A percentile compares a stretch with the other conserved stretches of the same genome.
phyloP scores from a whole-genome alignment of 2,329 filamentous ascomycete genomes.

The Colletotrichum sansevieriae region DNA sequence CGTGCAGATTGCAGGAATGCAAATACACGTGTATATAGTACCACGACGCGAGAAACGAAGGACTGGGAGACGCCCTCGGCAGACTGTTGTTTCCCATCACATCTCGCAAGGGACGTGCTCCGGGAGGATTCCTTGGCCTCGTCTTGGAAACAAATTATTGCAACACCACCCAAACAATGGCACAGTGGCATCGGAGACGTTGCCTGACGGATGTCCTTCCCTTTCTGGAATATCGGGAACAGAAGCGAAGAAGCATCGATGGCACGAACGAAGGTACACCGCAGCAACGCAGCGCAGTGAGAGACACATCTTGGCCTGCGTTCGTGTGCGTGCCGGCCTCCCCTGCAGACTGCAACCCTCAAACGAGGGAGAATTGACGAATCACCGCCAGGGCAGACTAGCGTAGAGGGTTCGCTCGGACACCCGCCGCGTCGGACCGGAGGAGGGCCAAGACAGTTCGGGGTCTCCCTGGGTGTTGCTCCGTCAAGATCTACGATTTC shows the following conservation, averaged over 20 bases:
- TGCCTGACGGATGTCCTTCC: slow-evolving; percentile 10
- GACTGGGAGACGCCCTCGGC: slow-evolving; percentile 17
- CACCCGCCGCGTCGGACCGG: slow-evolving; percentile 30
- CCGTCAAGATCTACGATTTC: slow-evolving; percentile 30
- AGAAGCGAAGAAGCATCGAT: not conserved
- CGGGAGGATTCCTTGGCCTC: slow-evolving; percentile 21
- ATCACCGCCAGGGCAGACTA: slow-evolving; percentile 13
- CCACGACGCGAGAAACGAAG: not conserved
- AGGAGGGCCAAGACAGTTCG: slow-evolving; percentile 15
- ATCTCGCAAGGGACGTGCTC: slow-evolving; percentile 16
- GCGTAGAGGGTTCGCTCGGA: slow-evolving; percentile 25
- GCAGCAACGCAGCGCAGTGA: not conserved
- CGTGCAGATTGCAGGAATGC: slow-evolving; percentile 19
- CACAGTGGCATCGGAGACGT: not conserved
- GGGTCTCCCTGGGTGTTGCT: slow-evolving; percentile 16
- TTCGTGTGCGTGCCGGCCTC: slow-evolving; percentile 8
- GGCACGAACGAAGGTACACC: slow-evolving; percentile 17
- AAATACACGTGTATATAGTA: slow-evolving; percentile 1
- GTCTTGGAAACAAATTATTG: slow-evolving; percentile 22
- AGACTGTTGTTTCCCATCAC: slow-evolving; percentile 14
- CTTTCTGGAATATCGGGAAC: slow-evolving; percentile 5
- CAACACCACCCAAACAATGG: not conserved
- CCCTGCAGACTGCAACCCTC: slow-evolving; percentile 4
- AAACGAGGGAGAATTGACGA: slow-evolving; percentile 24
- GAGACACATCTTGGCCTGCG: not conserved